Conservation (phyloP, 2,329 filamentous ascomycete genomes). For the Phaeosphaeria sp. region DNA sequence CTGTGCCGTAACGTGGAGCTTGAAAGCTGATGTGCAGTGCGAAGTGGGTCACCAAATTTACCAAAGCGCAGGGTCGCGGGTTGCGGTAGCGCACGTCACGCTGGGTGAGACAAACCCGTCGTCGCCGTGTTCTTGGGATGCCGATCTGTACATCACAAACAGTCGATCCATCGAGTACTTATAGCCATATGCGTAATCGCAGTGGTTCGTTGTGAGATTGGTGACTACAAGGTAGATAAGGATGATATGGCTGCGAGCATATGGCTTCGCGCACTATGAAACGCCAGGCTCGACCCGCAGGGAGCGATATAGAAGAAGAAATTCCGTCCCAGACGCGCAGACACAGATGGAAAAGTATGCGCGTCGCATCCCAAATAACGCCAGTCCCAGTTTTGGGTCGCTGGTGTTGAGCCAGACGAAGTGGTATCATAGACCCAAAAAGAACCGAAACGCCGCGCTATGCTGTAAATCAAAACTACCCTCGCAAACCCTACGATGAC, state of each 20-base stretch:
- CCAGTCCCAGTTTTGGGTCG: conserved; percentile 8
- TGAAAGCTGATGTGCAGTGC: conserved; percentile 15
- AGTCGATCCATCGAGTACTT: neutral
- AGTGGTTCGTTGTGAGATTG: conserved; percentile 14
- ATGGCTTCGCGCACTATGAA: conserved; percentile 13
- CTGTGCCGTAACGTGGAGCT: neutral
- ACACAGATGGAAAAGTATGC: neutral
- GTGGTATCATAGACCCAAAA: conserved; percentile 36
- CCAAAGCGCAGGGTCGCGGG: conserved; percentile 23
- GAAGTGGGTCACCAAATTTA: conserved; percentile 28
- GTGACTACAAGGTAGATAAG: conserved; percentile 18
- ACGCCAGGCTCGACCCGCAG: conserved; percentile 45
- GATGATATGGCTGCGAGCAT: conserved; percentile 16
- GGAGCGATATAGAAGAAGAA: conserved; percentile 30
- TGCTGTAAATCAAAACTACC: conserved; percentile 23
- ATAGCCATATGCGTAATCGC: neutral
- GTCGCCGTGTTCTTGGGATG: conserved; percentile 17
- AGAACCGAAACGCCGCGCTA: conserved; percentile 43
- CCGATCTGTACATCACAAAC: conserved; percentile 8
- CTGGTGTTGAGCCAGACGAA: conserved; percentile 12
- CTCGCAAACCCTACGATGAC: conserved; percentile 19
- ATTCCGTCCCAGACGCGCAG: neutral
- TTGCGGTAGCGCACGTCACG: conserved; percentile 19
- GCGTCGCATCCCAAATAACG: conserved; percentile 1
- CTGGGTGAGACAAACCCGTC: conserved; percentile 10